Base-by-base conservation (phyloP, 139 green algal genomes). In the Tetradesmus obliquus region DNA sequence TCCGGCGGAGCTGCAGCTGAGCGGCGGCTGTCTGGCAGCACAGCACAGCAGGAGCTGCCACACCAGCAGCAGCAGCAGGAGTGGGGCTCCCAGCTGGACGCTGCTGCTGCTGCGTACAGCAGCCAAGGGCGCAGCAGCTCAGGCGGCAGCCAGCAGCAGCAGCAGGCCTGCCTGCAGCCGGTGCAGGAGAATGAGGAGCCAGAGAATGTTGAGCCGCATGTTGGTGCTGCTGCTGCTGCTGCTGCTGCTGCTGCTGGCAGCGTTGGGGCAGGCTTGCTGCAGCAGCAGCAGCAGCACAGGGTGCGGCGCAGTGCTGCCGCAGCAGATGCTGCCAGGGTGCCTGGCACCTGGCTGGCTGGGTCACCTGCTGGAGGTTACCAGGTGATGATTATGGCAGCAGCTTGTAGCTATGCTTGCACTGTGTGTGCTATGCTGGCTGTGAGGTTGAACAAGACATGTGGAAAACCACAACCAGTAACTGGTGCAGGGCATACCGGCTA, bases 281-380 rank as follows among this genome's bases (percentile, higher is more conserved):
- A 89, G 66, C 85, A 89, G 85, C n/a, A 55, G 66, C 62, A 89
- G 62, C 62, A 62, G 85, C 32, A 13, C n/a, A 57, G 12, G 32
- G 84, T 88, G 55, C 69, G 57, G 13, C 66, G 12, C 54, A 88
- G 57, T 24, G 15, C 57, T 19, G 57, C 84, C 13, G 24, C 57
- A 79, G 57, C n/a, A 19, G 57, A 55, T 20, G n/a, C n/a, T 57
- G 58, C 22, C 54, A 55, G 10, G 53, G 60, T n/a, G 53, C 54
- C 54, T 9, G 51, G 2, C 5, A 12, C 54, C 12, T 12, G 54
- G 55, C 54, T 9, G 24, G 19, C 82, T 53, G 20, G 5, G 3
- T 22, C 82, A 74, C 53, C 82, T 54, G 82, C 82, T 71, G n/a
- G 15, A 20, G 82, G 2, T 19, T 54, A 8, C 54, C 54, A 19